Conservation (phyloP, 768 basidiomycete genomes). For the Suillus discolor region DNA sequence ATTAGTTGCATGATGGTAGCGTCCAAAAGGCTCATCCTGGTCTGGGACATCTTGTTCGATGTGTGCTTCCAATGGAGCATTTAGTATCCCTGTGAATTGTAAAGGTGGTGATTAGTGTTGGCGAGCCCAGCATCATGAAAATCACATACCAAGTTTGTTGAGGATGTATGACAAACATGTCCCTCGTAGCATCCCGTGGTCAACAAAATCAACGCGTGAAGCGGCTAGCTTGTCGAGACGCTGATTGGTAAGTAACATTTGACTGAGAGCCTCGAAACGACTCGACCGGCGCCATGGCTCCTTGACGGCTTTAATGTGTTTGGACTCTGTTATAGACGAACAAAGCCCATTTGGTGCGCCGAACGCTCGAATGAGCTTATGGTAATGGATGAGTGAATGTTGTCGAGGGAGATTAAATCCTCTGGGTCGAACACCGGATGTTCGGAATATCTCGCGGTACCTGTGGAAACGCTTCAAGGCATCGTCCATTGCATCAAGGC, state of each 20-base stretch:
- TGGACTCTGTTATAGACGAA: not conserved
- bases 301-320: not conserved
- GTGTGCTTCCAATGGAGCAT: not conserved
- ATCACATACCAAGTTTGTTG: not conserved
- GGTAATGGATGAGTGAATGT: too few relatives aligned
- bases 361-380: not conserved
- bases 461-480: too few relatives aligned
- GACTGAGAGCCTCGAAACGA: too few relatives aligned
- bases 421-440: too few relatives aligned
- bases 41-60: not conserved
- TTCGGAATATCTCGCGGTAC: too few relatives aligned
- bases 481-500: too few relatives aligned
- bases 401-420: too few relatives aligned
- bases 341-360: not conserved
- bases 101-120: not conserved
- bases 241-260: too few relatives aligned
- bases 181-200: too few relatives aligned
- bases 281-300: too few relatives aligned
- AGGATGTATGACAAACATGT: not conserved
- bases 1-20: not conserved
- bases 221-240: too few relatives aligned
- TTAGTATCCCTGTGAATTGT: not conserved
- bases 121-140: not conserved
- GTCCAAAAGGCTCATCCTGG: not conserved
- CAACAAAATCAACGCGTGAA: too few relatives aligned